A percentile compares a stretch with the other conserved stretches of the same genome.
Conservation (phyloP, 345 rosid species). For the Passiflora organensis region DNA sequence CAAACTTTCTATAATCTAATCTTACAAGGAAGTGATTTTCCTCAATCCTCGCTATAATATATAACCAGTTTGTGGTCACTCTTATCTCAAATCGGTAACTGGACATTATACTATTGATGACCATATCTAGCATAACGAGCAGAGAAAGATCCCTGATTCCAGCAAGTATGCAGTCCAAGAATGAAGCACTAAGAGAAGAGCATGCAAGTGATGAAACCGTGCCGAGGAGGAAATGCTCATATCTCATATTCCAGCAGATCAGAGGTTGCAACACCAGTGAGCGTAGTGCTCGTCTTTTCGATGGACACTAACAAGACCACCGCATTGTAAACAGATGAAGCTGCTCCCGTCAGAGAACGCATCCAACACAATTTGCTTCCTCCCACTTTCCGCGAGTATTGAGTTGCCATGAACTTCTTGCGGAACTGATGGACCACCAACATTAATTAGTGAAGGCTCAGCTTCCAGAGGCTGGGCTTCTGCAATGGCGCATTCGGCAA, state of each 20-base stretch:
- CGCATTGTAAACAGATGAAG: slow-evolving; percentile 83
- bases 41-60: too few relatives aligned
- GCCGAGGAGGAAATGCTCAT: too few relatives aligned
- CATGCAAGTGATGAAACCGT: too few relatives aligned
- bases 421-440: slow-evolving; percentile 17
- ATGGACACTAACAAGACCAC: slow-evolving; percentile 83
- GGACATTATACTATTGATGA: too few relatives aligned
- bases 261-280: slow-evolving; percentile 67
- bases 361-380: slow-evolving; percentile 73
- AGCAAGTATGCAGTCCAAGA: too few relatives aligned
- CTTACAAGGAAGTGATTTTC: too few relatives aligned
- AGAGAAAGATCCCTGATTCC: too few relatives aligned
- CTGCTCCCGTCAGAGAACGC: slow-evolving; percentile 94
- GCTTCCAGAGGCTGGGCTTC: slow-evolving; percentile 57
- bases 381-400: slow-evolving; percentile 73
- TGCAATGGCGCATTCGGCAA: slow-evolving; percentile 84
- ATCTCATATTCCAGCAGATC: slow-evolving; percentile 9
- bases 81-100: too few relatives aligned
- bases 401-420: slow-evolving; percentile 50
- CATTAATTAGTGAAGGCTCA: slow-evolving; percentile 22
- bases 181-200: too few relatives aligned
- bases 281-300: slow-evolving; percentile 90
- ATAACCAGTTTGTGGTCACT: too few relatives aligned
- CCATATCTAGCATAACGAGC: too few relatives aligned
- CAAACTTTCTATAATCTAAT: too few relatives aligned